Percentiles rank a stretch among this genome's conserved stretches.
Conservation (phyloP, 148 eudicot genomes). For the Agrostemma githago region DNA sequence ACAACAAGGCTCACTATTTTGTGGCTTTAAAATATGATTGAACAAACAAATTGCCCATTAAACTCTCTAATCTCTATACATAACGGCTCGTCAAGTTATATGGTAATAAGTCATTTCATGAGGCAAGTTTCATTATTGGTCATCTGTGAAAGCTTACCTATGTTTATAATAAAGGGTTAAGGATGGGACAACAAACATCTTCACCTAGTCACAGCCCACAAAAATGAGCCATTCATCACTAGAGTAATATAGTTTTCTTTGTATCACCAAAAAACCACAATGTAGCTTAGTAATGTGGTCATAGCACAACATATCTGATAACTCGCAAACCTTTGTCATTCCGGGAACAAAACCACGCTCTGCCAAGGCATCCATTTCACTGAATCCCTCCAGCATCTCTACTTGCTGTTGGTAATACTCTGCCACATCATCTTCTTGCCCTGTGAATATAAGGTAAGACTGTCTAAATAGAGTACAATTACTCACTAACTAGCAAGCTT, state of each 20-base stretch:
- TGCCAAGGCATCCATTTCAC: slow-evolving; percentile 79
- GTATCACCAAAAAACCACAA: background rate
- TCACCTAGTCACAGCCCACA: background rate
- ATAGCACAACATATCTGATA: background rate
- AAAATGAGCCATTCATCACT: background rate
- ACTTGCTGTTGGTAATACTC: slow-evolving; percentile 86
- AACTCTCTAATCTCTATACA: background rate
- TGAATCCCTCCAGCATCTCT: slow-evolving; percentile 75
- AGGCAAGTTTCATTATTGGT: background rate
- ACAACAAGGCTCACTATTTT: background rate
- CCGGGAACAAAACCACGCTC: slow-evolving; percentile 83
- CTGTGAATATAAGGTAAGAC: slow-evolving; percentile 27
- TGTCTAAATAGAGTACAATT: background rate
- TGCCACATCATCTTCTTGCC: slow-evolving; percentile 74
- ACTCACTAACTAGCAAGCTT: background rate
- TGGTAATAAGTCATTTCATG: background rate
- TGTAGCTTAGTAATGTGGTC: background rate
- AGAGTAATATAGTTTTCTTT: background rate
- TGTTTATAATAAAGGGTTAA: background rate
- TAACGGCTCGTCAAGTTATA: background rate
- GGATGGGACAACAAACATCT: background rate
- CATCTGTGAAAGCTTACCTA: background rate
- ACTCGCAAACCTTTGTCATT: slow-evolving; percentile 48
- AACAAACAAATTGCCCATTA: background rate
- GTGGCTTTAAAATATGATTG: background rate